These are phyloP conservation scores for Phytophthora foliorum DNA, from an alignment of 352 stramenopile genomes.

Conservation along the genomic window DNA sequence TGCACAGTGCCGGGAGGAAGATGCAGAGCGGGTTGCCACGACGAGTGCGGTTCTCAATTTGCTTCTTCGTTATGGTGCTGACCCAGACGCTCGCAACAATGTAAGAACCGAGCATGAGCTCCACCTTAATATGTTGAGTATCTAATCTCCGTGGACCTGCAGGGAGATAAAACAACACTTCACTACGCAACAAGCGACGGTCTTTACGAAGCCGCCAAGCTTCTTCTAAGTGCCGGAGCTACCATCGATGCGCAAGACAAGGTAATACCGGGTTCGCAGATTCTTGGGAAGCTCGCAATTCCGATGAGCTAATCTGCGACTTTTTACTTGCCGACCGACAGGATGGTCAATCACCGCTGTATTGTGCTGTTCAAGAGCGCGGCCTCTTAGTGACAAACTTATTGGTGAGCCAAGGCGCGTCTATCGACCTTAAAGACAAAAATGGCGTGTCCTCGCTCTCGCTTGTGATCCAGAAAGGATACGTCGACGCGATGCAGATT, in stretches of 20 bases:
- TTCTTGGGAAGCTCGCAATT: background rate
- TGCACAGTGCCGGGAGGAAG: slow-evolving; percentile 26
- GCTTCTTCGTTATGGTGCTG: slow-evolving; percentile 1
- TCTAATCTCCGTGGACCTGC: too few species aligned
- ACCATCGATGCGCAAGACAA: slow-evolving; percentile 15
- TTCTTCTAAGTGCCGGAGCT: slow-evolving; percentile 6
- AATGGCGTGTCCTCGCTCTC: slow-evolving; percentile 17
- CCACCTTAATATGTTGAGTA: too few species aligned
- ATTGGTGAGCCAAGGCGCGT: slow-evolving; percentile 15
- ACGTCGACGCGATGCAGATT: slow-evolving; percentile 18
- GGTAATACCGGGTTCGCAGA: background rate
- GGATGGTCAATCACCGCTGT: slow-evolving; percentile 19
- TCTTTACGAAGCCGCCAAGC: slow-evolving; percentile 13
- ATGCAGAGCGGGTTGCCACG: slow-evolving; percentile 3
- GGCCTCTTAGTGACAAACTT: slow-evolving; percentile 24
- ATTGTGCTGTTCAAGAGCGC: slow-evolving; percentile 12
- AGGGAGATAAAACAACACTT: slow-evolving; percentile 17
- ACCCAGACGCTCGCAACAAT: slow-evolving; percentile 14
- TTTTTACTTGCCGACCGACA: background rate
- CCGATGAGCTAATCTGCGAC: background rate
- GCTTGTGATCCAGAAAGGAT: slow-evolving; percentile 15
- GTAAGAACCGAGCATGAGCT: background rate
- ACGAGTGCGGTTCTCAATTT: slow-evolving; percentile 5
- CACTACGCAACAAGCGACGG: slow-evolving; percentile 15
- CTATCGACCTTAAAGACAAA: slow-evolving; percentile 20